Base-by-base conservation (phyloP, 495 filamentous ascomycete genomes). In the Podospora comata region DNA sequence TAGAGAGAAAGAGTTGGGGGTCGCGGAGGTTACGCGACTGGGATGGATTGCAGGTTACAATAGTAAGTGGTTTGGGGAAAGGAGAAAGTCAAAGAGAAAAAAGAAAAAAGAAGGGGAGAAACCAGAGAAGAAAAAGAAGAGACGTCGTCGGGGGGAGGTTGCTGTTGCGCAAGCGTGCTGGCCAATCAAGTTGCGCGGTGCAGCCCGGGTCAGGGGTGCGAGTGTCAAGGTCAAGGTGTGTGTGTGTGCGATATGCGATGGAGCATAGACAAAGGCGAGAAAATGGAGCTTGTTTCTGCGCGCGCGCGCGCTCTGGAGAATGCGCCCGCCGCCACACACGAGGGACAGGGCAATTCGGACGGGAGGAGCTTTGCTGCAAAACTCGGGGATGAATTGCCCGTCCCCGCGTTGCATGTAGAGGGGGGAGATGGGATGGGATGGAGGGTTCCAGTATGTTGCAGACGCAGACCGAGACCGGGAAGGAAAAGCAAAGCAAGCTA, bases 121-220 rank as follows among this genome's bases (percentile, higher is more conserved):
- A 66, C 39, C 39, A 67, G 54, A 61, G 63, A 61, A 54, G 44
- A 56, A 68, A 68, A 64, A 60, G 34, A 67, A 70, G 70, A 66
- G 73, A 62, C 71, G 66, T 65, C 55, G 70, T 67, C 66, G 72
- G 74, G 70, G 76, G 76, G 67, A 75, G 76, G 74, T 74, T 68
- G 74, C 73, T 73, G 68, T 78, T 75, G 74, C 74, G 70, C 74
- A 76, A 67, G 65, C 55, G n/a, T 54, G 44, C 72, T 60, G 57
- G 34, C 75, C 75, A 77, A 77, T 77, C 75, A 77, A 23, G 60
- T 44, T 53, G 44, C 48, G 68, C 67, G 62, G 54, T 61, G 65
- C 39, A 48, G 39, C 39, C 39, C 39, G 39, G 39, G 39, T 48
- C 39, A 48, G 39, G 39, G 39, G 39, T 48, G 39, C 11, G 39